Base-by-base conservation (phyloP, 768 basidiomycete species). In the Psilocybe cyanescens region DNA sequence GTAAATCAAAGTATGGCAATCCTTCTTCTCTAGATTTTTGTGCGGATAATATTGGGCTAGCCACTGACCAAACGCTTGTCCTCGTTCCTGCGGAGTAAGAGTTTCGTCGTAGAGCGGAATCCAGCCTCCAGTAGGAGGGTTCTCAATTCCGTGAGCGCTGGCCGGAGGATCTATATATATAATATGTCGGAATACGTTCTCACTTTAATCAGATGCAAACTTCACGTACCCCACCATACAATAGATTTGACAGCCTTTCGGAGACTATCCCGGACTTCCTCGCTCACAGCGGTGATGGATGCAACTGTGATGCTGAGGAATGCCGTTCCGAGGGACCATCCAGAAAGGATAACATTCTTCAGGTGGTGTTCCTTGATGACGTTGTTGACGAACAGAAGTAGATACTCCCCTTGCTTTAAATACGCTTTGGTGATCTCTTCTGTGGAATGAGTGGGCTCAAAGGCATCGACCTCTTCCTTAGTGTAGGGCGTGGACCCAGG, bases 401-500 rank as follows among this genome's bases (percentile, higher is more conserved):
- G 65, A 52, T 74, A 62, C 11, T 57, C 61, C 1, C 76, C 75
- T 39, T 76, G 73, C 35, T 71, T 59, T 30, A 63, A 55, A n/a
- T 74, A 59, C 3, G 69, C 62, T 14, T 59, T 57, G 1, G 52
- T 63, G 9, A 70, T 58, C 5, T 70, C 69, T n/a, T 63, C 62
- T 2, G 57, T 30, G 2, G 62, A 50, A 8, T 55, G 57, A 0
- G 39, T 11, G 12, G 65, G 44, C 0, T 68, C 58, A 39, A 55
- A 60, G 45, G 33, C 71, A 68, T 24, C 60, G 28, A 2, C 14
- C 19, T 76, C 77, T 2, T 70, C 68, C 9, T 64, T 55, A 1
- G 70, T 71, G 48, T 72, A 73, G 0, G 71, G 70, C 1, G 74
- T 74, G 19, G 74, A 71, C 1, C 72, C 73, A 0, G 70, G 72